These are phyloP conservation scores for Diaporthe citrichinensis DNA, from an alignment of 2,329 filamentous ascomycete species.

Conservation along the genomic window DNA sequence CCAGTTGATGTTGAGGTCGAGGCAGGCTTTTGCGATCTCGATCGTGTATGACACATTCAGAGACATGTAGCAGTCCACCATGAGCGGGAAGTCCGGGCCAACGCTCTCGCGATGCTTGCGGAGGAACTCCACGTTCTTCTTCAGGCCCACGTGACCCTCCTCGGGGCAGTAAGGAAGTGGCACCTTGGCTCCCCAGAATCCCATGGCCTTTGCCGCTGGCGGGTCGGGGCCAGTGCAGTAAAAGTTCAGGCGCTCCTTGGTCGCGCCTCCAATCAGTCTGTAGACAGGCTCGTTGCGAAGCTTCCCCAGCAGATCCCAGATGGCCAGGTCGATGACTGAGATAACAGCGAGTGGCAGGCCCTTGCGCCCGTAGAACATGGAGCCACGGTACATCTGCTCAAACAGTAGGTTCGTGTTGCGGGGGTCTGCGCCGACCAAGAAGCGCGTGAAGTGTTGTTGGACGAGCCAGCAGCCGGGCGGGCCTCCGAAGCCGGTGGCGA, in stretches of 20 bases:
- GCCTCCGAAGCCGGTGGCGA: slow-evolving; percentile 94
- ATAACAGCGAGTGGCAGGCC: slow-evolving; percentile 92
- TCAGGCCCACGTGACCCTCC: slow-evolving; percentile 84
- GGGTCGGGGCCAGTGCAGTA: slow-evolving; percentile 96
- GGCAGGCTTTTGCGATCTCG: slow-evolving; percentile 86
- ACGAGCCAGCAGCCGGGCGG: slow-evolving; percentile 95
- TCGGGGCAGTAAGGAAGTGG: slow-evolving; percentile 91
- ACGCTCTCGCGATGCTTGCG: slow-evolving; percentile 87
- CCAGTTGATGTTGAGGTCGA: slow-evolving; percentile 93
- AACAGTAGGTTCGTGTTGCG: slow-evolving; percentile 93
- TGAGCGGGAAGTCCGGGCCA: slow-evolving; percentile 90
- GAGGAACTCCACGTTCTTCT: slow-evolving; percentile 92
- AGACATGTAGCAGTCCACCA: slow-evolving; percentile 98
- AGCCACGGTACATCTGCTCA: slow-evolving; percentile 95
- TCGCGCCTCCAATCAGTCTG: slow-evolving; percentile 93
- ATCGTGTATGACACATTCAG: slow-evolving; percentile 94
- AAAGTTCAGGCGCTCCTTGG: slow-evolving; percentile 85
- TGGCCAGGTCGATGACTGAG: slow-evolving; percentile 91
- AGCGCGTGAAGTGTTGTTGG: slow-evolving; percentile 92
- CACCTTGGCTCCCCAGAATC: slow-evolving; percentile 92
- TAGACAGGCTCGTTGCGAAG: slow-evolving; percentile 94
- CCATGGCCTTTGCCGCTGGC: slow-evolving; percentile 83
- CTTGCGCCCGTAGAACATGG: slow-evolving; percentile 97
- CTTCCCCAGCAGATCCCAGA: slow-evolving; percentile 95
- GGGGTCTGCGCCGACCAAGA: slow-evolving; percentile 89